These are phyloP conservation scores for Cardamine occulta DNA, from an alignment of 345 rosid genomes.

Conservation along the genomic window DNA sequence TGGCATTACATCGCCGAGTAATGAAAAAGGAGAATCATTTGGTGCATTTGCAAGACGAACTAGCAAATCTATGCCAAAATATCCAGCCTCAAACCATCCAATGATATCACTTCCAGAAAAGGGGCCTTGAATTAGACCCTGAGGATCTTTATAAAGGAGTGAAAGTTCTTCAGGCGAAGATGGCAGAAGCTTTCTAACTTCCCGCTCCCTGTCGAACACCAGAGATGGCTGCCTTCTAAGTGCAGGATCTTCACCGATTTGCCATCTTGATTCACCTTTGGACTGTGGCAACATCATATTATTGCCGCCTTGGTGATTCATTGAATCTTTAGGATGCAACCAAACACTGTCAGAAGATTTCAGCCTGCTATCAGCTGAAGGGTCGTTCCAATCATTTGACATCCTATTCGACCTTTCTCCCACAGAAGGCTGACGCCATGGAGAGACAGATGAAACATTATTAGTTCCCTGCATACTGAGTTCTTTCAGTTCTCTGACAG, in stretches of 20 bases:
- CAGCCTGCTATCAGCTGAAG: slow-evolving; percentile 50
- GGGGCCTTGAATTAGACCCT: slow-evolving; percentile 93
- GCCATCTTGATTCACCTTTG: slow-evolving; percentile 64
- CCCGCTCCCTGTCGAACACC: slow-evolving; percentile 72
- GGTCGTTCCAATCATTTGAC: slow-evolving; percentile 57
- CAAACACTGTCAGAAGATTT: slow-evolving; percentile 57
- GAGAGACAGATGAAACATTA: slow-evolving; percentile 49
- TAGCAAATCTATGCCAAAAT: slow-evolving; percentile 89
- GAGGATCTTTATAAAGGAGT: slow-evolving; percentile 91
- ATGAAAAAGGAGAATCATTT: slow-evolving; percentile 67
- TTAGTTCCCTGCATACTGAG: slow-evolving; percentile 49
- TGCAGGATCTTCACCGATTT: slow-evolving; percentile 56
- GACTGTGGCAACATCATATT: slow-evolving; percentile 48
- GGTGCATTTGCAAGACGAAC: slow-evolving; percentile 75
- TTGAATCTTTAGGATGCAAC: slow-evolving; percentile 56
- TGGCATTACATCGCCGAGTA: slow-evolving; percentile 97
- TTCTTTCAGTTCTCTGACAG: slow-evolving; percentile 49
- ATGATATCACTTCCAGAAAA: slow-evolving; percentile 85
- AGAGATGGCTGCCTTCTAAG: slow-evolving; percentile 65
- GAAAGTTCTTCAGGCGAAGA: slow-evolving; percentile 74
- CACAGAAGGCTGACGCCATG: slow-evolving; percentile 58
- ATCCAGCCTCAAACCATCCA: slow-evolving; percentile 98
- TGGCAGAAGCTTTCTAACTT: slow-evolving; percentile 61
- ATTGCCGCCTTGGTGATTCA: slow-evolving; percentile 54
- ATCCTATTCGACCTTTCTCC: slow-evolving; percentile 54